A percentile compares a stretch with the other conserved stretches of the same genome.
These are phyloP conservation scores for Syncephalastrum contaminatum DNA, from an alignment of 371 early-diverging fungal species.

Conservation along the genomic window DNA sequence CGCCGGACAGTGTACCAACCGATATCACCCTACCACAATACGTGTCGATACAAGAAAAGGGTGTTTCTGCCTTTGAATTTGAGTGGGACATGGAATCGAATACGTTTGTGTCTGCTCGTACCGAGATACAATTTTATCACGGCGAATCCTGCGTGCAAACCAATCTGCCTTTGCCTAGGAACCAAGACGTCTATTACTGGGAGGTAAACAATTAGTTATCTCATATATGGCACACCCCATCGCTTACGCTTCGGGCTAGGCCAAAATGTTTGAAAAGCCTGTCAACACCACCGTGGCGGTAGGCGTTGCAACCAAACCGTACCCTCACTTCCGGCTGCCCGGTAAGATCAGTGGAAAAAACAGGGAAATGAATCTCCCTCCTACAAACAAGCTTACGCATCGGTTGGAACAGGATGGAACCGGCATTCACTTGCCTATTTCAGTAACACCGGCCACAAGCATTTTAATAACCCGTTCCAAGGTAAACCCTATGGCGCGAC, in stretches of 20 bases:
- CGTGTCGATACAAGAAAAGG: conserved; percentile 78
- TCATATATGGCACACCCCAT: too few species aligned
- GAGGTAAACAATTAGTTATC: conserved; percentile 20
- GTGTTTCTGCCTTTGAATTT: conserved; percentile 84
- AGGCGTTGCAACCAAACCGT: conserved; percentile 71
- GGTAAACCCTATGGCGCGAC: conserved; percentile 59
- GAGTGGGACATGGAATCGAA: conserved; percentile 66
- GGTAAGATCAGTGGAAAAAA: conserved; percentile 38
- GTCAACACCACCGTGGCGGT: conserved; percentile 57
- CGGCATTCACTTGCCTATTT: conserved; percentile 73
- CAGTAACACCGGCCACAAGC: conserved; percentile 62
- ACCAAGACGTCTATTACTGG: conserved; percentile 76
- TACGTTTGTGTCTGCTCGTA: conserved; percentile 68
- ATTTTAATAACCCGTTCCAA: conserved; percentile 64
- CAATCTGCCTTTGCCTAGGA: conserved; percentile 77
- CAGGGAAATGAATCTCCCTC: background rate
- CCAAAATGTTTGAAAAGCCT: conserved; percentile 73
- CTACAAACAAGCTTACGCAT: background rate
- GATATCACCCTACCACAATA: conserved; percentile 66
- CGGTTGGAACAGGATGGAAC: conserved; percentile 57
- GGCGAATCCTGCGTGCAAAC: conserved; percentile 80
- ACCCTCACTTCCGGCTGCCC: conserved; percentile 65
- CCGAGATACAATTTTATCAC: conserved; percentile 71
- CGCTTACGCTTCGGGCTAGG: conserved; percentile 19
- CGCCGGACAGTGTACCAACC: conserved; percentile 66